Conservation (phyloP, 768 basidiomycete species). For the Pisolithus marmoratus region DNA sequence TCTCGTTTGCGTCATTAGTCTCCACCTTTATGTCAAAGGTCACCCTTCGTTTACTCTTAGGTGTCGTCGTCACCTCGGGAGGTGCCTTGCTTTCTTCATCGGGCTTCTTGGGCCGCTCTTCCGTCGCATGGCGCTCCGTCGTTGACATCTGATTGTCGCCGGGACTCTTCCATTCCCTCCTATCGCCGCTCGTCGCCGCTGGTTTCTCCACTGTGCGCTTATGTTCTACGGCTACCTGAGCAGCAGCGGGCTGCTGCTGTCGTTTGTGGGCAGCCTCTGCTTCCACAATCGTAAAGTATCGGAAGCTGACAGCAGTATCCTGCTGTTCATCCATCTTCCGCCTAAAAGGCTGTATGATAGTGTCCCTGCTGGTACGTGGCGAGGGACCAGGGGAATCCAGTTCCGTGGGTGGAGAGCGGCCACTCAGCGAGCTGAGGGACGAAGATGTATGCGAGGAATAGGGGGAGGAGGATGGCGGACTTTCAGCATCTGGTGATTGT, state of each 20-base stretch:
- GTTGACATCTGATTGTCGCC: neutral
- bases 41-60: constrained; percentile 61
- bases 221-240: constrained; percentile 8
- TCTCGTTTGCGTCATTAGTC: constrained; percentile 34
- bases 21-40: constrained; percentile 67
- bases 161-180: constrained; percentile 9
- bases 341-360: constrained; percentile 31
- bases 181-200: constrained; percentile 8
- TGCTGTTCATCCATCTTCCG: constrained; percentile 43
- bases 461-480: constrained; percentile 27
- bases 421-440: constrained; percentile 23
- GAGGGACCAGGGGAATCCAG: constrained; percentile 14
- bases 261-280: constrained; percentile 31
- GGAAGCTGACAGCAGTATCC: constrained; percentile 44
- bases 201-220: constrained; percentile 2
- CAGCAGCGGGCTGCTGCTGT: constrained; percentile 11
- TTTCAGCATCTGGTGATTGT: constrained; percentile 12
- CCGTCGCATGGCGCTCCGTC: constrained; percentile 6
- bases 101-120: constrained; percentile 13
- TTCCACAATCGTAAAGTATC: constrained; percentile 40
- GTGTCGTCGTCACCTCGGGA: constrained; percentile 25
- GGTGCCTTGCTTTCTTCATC: constrained; percentile 18
- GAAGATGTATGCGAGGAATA: constrained; percentile 31
- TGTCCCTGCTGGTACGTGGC: constrained; percentile 22
- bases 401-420: constrained; percentile 15